Evolutionary conservation across 78 protist species (phyloP).

Genomic region (Monocercomonoides exilis): DNA sequence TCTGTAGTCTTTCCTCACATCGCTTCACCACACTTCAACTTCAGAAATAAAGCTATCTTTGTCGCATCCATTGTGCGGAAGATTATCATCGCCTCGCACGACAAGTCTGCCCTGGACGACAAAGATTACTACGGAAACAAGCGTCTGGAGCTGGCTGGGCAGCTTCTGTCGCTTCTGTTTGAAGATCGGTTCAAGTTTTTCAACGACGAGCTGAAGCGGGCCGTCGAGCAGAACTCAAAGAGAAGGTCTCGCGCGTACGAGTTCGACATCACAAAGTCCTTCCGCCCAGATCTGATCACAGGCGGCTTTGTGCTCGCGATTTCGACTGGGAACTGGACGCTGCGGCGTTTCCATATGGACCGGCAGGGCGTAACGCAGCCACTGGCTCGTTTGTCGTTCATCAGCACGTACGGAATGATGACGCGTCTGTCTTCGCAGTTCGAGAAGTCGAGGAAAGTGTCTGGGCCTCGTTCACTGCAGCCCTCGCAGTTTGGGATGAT

Average conservation of each 20-base stretch:
- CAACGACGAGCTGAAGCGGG: conserved; percentile 53
- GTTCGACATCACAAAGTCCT: not conserved
- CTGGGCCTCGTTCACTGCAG: conserved; percentile 86
- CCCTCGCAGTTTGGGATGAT: conserved; percentile 98
- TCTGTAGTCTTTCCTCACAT: conserved; percentile 80
- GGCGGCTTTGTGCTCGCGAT: conserved; percentile 80
- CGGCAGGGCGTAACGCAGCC: conserved; percentile 92
- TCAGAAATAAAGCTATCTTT: conserved; percentile 67
- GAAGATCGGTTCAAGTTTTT: conserved; percentile 89
- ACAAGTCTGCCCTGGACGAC: conserved; percentile 58
- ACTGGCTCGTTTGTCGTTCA: conserved; percentile 86
- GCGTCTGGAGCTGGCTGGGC: conserved; percentile 65
- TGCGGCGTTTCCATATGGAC: conserved; percentile 89
- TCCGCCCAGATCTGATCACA: conserved; percentile 52
- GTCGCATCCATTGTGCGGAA: conserved; percentile 74
- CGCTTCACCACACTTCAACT: conserved; percentile 60
- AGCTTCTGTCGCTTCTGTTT: conserved; percentile 53
- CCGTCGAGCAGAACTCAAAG: conserved; percentile 48
- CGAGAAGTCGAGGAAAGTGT: conserved; percentile 95
- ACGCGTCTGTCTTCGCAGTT: conserved; percentile 91
- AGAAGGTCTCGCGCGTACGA: not conserved
- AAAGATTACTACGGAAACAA: conserved; percentile 95
- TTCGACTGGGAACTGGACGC: conserved; percentile 95
- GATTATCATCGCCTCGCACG: conserved; percentile 58
- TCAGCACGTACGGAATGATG: conserved; percentile 94